phyloP scores from a whole-genome alignment of 176 grass and related monocot genomes.

The Rhynchospora breviuscula region DNA sequence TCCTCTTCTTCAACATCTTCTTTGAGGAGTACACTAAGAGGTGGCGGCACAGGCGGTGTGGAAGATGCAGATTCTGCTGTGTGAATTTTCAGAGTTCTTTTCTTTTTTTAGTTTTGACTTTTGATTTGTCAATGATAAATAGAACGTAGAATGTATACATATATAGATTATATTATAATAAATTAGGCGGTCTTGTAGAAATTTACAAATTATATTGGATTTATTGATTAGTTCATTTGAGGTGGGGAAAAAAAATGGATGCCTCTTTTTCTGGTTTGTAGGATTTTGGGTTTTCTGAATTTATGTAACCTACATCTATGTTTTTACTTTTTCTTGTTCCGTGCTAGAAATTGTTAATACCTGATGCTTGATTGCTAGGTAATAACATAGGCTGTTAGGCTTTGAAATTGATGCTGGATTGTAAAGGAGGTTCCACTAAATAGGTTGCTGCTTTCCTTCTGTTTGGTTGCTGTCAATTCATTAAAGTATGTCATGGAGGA shows the following conservation, averaged over 20 bases:
- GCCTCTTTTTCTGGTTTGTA: neutral
- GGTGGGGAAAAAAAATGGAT: neutral
- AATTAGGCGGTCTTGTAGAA: conserved; percentile 20
- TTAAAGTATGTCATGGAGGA: neutral
- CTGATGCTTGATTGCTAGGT: neutral
- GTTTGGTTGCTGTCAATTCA: neutral
- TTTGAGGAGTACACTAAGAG: conserved; percentile 50
- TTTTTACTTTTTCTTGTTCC: neutral
- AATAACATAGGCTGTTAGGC: neutral
- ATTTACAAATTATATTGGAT: conserved; percentile 17
- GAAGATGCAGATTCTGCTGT: conserved; percentile 19
- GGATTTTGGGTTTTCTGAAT: neutral
- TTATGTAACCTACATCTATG: neutral
- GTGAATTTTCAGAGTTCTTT: neutral
- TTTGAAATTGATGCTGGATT: neutral
- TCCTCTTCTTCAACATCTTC: conserved; percentile 56
- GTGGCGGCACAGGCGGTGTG: conserved; percentile 33
- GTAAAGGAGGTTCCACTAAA: neutral
- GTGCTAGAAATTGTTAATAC: neutral
- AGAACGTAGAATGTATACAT: conserved; percentile 36
- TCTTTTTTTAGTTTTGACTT: neutral
- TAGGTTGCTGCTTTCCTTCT: neutral
- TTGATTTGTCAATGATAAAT: neutral
- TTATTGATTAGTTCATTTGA: conserved; percentile 23
- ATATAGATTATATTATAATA: conserved; percentile 49